These are phyloP conservation scores for Massospora cicadina DNA, from an alignment of 371 early-diverging fungal species.

Conservation along the genomic window DNA sequence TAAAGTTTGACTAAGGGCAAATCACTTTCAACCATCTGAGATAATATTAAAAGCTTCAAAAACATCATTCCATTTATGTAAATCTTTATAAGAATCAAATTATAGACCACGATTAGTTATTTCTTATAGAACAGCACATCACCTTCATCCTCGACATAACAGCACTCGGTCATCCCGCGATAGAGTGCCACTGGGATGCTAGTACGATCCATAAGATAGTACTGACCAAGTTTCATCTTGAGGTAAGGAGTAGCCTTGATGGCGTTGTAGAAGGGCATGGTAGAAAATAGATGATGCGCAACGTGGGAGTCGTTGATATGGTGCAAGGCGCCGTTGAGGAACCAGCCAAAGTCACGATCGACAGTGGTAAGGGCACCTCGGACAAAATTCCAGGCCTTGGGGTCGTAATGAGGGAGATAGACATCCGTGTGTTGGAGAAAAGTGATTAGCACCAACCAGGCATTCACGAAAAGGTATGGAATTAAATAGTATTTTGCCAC, in stretches of 20 bases:
- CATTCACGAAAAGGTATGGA: constrained; percentile 65
- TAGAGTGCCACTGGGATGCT: constrained; percentile 41
- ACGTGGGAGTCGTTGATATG: constrained; percentile 70
- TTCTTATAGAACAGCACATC: constrained; percentile 33
- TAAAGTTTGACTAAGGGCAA: too few species aligned
- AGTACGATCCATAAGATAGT: constrained; percentile 46
- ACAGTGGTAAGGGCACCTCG: constrained; percentile 68
- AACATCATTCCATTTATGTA: too few species aligned
- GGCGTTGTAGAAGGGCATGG: constrained; percentile 83
- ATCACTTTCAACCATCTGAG: too few species aligned
- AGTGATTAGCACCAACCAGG: constrained; percentile 76
- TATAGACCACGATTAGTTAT: too few species aligned
- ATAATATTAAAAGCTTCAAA: too few species aligned
- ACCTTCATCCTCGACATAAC: constrained; percentile 66
- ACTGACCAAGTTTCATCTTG: constrained; percentile 54
- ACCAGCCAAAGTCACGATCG: constrained; percentile 64
- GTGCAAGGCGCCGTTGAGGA: constrained; percentile 64
- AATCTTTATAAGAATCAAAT: too few species aligned
- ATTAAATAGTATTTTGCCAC: constrained; percentile 65
- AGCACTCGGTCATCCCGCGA: constrained; percentile 39
- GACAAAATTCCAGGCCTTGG: constrained; percentile 64
- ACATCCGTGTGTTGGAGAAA: constrained; percentile 78
- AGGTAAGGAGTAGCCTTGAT: constrained; percentile 60
- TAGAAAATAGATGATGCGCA: constrained; percentile 74
- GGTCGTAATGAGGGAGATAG: constrained; percentile 57